Percentiles rank a stretch among this genome's conserved stretches.
These are phyloP conservation scores for Trichoderma guizhouense DNA, from an alignment of 2,329 filamentous ascomycete species.

Conservation along the genomic window DNA sequence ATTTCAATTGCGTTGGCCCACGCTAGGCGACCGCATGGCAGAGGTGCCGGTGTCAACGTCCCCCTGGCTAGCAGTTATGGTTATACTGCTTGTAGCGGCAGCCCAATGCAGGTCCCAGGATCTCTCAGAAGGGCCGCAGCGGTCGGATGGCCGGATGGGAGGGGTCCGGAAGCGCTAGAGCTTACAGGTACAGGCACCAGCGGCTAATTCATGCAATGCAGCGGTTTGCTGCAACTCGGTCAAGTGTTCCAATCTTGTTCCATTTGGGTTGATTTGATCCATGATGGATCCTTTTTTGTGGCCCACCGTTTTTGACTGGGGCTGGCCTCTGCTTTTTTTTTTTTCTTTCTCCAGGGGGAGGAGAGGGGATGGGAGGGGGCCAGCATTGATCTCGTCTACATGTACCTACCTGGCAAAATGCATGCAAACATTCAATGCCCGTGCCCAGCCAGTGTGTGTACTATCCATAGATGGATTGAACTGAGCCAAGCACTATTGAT, in stretches of 20 bases:
- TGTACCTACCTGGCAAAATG: neutral
- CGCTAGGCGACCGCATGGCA: neutral
- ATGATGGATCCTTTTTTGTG: neutral
- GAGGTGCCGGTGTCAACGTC: neutral
- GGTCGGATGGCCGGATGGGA: constrained; percentile 14
- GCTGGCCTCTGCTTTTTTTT: neutral
- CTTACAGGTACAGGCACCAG: constrained; percentile 11
- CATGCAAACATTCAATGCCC: neutral
- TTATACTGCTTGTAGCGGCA: neutral
- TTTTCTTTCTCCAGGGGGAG: neutral
- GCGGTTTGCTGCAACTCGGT: neutral
- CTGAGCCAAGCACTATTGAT: too few relatives aligned
- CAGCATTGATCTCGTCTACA: neutral
- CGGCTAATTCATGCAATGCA: constrained; percentile 13
- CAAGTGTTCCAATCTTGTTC: neutral
- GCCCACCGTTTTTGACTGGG: neutral
- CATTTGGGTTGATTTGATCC: neutral
- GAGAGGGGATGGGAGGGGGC: neutral
- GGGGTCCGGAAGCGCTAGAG: constrained; percentile 13
- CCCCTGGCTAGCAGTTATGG: neutral
- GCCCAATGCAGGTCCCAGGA: constrained; percentile 8
- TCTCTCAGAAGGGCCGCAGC: neutral
- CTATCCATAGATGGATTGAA: neutral
- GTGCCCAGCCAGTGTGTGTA: neutral
- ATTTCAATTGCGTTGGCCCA: neutral